Evolutionary conservation across 2,329 filamentous ascomycete genomes (phyloP), one percentile per base, ranked within the genome.

Genomic region (Cryphonectria naterciae): DNA sequence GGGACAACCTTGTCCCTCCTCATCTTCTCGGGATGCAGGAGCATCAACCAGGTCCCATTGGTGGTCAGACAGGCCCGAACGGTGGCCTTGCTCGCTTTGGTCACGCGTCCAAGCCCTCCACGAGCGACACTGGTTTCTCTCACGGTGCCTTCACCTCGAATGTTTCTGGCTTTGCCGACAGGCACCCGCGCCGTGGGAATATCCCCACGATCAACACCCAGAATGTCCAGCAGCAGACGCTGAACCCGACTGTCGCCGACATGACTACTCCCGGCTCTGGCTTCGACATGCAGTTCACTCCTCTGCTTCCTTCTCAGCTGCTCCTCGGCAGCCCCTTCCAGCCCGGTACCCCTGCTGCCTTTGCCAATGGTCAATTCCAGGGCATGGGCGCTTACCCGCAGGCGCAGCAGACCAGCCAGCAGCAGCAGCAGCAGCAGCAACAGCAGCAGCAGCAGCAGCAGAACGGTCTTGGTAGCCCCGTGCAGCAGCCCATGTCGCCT

Each of bases 261-360:
- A 89, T 97, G 89, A 87, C 92, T 75, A 95, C 93, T 35, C 95
- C 96, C 22, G 94, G 93, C 60, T 95, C 94, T 67, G 94, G 89
- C 60, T 97, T 94, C 79, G 96, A 98, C 79, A 98, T 98, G 95
- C 96, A 98, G 83, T 98, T 98, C 82, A 98, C 96, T 15, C 95
- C 96, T 74, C 88, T 99, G 75, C 89, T 99, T 52, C 96, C 96
- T 49, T 98, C 95, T 46, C 94, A 98, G 83, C 86, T 99, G 76
- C 89, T 99, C 37, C 91, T 98, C 66, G 96, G 96, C 64, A 98
- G 94, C 81, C 96, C 96, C 25, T 98, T 98, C 83, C 96, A 98
- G 83, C 94, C 96, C 19, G 96, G 95, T 58, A 97, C 93, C 6
- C 95, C 95, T 4, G 93, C 92, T 46, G 91, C 93, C 52, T 98